These are phyloP conservation scores for Suillus paluster DNA, from an alignment of 768 basidiomycete genomes.

Conservation along the genomic window DNA sequence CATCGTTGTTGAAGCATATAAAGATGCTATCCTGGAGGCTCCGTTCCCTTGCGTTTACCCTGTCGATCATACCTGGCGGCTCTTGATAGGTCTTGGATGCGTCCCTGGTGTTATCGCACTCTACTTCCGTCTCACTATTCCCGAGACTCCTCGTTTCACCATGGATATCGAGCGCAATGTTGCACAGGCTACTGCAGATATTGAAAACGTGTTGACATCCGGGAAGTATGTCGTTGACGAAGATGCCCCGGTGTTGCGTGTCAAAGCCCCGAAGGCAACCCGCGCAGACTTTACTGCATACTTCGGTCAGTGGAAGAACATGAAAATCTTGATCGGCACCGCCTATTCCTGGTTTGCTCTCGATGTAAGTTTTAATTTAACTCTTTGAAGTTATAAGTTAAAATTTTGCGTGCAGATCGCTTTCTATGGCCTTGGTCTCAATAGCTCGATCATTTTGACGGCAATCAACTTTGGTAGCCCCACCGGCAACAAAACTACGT, in stretches of 20 bases:
- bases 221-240: conserved; percentile 53
- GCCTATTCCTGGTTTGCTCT: conserved; percentile 90
- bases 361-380: conserved; percentile 53
- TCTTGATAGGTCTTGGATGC: conserved; percentile 87
- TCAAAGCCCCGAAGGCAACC: conserved; percentile 69
- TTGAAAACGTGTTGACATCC: conserved; percentile 64
- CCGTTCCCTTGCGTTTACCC: conserved; percentile 42
- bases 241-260: conserved; percentile 61
- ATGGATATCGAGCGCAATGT: conserved; percentile 92
- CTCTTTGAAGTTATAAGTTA: neutral
- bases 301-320: conserved; percentile 77
- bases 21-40: conserved; percentile 53
- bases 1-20: conserved; percentile 71
- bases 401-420: conserved; percentile 59
- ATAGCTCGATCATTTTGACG: conserved; percentile 74
- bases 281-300: conserved; percentile 67
- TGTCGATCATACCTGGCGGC: conserved; percentile 83
- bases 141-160: conserved; percentile 89
- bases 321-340: conserved; percentile 78
- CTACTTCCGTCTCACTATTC: conserved; percentile 93
- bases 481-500: conserved; percentile 26
- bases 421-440: conserved; percentile 88
- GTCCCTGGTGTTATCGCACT: conserved; percentile 81
- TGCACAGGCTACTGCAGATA: conserved; percentile 72
- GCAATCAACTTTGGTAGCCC: conserved; percentile 69